Evolutionary conservation across 2,329 filamentous ascomycete species (phyloP).

Genomic region (Balansia obtecta): DNA sequence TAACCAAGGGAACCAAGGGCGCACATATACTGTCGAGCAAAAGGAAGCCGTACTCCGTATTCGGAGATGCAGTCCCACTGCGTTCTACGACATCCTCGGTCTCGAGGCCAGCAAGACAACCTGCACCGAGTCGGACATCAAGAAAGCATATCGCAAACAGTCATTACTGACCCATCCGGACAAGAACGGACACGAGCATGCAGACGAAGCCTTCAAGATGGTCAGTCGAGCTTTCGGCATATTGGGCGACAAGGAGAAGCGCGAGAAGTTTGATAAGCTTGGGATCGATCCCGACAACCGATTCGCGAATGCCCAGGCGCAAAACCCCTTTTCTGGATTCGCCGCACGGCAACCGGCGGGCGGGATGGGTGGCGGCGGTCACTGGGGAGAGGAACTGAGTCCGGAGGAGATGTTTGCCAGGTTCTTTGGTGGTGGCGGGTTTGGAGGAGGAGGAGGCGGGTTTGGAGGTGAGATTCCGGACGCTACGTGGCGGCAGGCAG

Average conservation of each 20-base stretch:
- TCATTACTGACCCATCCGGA: constrained; percentile 93
- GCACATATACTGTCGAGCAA: constrained; percentile 78
- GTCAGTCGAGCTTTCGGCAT: constrained; percentile 89
- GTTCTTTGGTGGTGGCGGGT: constrained; percentile 77
- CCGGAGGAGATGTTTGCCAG: constrained; percentile 94
- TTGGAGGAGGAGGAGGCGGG: constrained; percentile 41
- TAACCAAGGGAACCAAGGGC: constrained; percentile 63
- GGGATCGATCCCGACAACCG: constrained; percentile 87
- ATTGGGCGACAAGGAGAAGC: constrained; percentile 83
- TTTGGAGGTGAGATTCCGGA: constrained; percentile 27
- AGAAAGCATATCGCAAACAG: constrained; percentile 94
- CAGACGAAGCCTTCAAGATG: constrained; percentile 98
- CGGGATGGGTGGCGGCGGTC: constrained; percentile 38
- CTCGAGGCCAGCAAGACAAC: constrained; percentile 51
- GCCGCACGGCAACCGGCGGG: constrained; percentile 30
- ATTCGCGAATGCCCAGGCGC: constrained; percentile 53
- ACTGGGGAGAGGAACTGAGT: constrained; percentile 85
- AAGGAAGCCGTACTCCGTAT: constrained; percentile 86
- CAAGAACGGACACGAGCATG: constrained; percentile 93
- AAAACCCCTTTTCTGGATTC: constrained; percentile 53
- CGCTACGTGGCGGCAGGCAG: not conserved
- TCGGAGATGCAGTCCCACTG: constrained; percentile 68
- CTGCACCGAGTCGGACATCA: constrained; percentile 74
- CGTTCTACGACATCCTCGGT: constrained; percentile 90
- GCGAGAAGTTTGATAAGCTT: constrained; percentile 69